phyloP scores from a whole-genome alignment of 768 basidiomycete species.

The Boletus sp. region DNA sequence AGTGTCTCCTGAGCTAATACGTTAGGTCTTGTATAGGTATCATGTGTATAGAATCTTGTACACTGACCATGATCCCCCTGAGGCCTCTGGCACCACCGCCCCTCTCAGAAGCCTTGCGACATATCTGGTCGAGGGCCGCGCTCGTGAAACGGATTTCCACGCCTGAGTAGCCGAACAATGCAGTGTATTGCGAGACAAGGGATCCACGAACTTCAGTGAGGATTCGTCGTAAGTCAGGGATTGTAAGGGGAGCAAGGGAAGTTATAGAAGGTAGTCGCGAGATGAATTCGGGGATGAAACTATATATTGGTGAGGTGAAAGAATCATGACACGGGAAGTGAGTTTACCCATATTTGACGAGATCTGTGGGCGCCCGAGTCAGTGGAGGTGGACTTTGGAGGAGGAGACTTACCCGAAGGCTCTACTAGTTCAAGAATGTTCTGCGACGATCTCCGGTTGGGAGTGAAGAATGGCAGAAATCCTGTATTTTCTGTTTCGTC shows the following conservation, averaged over 20 bases:
- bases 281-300: slow-evolving; percentile 94
- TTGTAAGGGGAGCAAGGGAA: slow-evolving; percentile 74
- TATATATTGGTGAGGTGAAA: slow-evolving; percentile 25
- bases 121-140: slow-evolving; percentile 78
- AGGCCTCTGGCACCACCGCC: slow-evolving; percentile 91
- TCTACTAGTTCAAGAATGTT: slow-evolving; percentile 70
- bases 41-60: neutral
- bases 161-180: slow-evolving; percentile 80
- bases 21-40: slow-evolving; percentile 1
- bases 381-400: neutral
- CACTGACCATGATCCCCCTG: slow-evolving; percentile 78
- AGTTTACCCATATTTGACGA: slow-evolving; percentile 76
- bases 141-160: slow-evolving; percentile 87
- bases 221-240: slow-evolving; percentile 82
- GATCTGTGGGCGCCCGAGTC: slow-evolving; percentile 45
- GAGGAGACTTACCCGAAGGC: slow-evolving; percentile 50
- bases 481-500: slow-evolving; percentile 37
- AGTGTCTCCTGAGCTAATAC: slow-evolving; percentile 58
- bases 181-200: slow-evolving; percentile 84
- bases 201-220: slow-evolving; percentile 92
- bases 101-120: slow-evolving; percentile 69
- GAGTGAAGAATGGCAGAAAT: slow-evolving; percentile 71
- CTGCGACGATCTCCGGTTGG: slow-evolving; percentile 55
- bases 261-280: slow-evolving; percentile 93
- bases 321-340: neutral